Evolutionary conservation across 768 basidiomycete species (phyloP), one percentile per base, ranked within the genome.

Genomic region (Amanita rimosa): DNA sequence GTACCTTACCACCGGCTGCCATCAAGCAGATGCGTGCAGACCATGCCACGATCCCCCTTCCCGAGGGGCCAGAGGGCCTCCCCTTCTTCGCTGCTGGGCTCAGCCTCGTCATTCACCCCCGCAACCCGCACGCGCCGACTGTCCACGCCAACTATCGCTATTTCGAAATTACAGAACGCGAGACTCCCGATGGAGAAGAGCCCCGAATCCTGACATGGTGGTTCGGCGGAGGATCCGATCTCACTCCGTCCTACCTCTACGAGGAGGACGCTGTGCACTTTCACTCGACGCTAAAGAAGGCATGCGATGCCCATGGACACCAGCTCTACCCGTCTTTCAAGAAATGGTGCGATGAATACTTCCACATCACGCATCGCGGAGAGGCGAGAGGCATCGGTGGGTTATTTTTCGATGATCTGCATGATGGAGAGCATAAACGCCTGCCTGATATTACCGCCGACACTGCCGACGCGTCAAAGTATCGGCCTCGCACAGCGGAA

Each of bases 301-400:
- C 85, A 1, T 94, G 90, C 63, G 84, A 86, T 55, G 62, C 68
- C 21, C 83, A 92, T 60, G 81, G 86, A 34, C 53, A 69, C 2
- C 67, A 68, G 21, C 70, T 95, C 46, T 88, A 90, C 68, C 73
- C 77, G 2, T 68, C 72, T 2, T 91, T 93, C 76, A 98, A 98
- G 63, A 76, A 77, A 55, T 97, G 93, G 91, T 97, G 95, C 68
- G 96, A 98, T 66, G 84, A 94, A 62, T 99, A 99, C 69, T 99
- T 99, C 65, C 96, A 98, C 62, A 95, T 98, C 62, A 78, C n/a
- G n/a, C n/a, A n/a, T n/a, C n/a, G n/a, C n/a, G n/a, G n/a, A n/a
- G n/a, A n/a, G n/a, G n/a, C n/a, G n/a, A n/a, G n/a, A n/a, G n/a
- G n/a, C n/a, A n/a, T n/a, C n/a, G n/a, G n/a, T n/a, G n/a, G n/a